phyloP scores from a whole-genome alignment of 768 basidiomycete species.

The Cantharellus cinnabarinus region DNA sequence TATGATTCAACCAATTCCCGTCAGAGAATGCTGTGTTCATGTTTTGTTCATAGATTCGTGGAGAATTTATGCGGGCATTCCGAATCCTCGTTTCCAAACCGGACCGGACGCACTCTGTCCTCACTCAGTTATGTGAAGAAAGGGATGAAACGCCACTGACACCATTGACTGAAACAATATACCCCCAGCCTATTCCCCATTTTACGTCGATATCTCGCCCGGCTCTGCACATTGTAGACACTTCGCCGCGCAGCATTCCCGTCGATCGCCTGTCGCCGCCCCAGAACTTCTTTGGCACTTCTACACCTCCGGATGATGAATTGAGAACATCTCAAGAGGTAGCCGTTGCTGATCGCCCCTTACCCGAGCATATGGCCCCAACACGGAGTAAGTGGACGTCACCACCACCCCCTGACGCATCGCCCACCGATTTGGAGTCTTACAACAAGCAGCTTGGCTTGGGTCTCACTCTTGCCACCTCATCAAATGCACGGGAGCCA shows the following conservation, averaged over 20 bases:
- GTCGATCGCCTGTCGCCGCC: slow-evolving; percentile 36
- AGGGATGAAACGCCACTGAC: slow-evolving; percentile 29
- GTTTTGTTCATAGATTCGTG: slow-evolving; percentile 50
- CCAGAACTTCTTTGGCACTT: slow-evolving; percentile 10
- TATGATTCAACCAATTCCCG: background rate
- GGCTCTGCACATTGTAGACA: slow-evolving; percentile 47
- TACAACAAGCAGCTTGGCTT: slow-evolving; percentile 51
- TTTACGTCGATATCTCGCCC: slow-evolving; percentile 35
- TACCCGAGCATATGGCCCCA: slow-evolving; percentile 61
- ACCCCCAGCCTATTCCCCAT: slow-evolving; percentile 15
- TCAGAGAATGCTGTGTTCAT: background rate
- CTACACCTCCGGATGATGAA: slow-evolving; percentile 7
- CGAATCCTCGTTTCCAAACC: slow-evolving; percentile 64
- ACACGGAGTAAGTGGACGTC: slow-evolving; percentile 68
- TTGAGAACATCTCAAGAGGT: slow-evolving; percentile 16
- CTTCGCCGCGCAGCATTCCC: slow-evolving; percentile 31
- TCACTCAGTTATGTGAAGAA: slow-evolving; percentile 85
- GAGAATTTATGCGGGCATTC: slow-evolving; percentile 93
- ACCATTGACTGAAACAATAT: slow-evolving; percentile 7
- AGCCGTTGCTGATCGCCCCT: slow-evolving; percentile 10
- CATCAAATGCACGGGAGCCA: slow-evolving; percentile 40
- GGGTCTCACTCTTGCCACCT: slow-evolving; percentile 24
- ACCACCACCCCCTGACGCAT: slow-evolving; percentile 59
- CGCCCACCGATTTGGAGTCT: slow-evolving; percentile 38
- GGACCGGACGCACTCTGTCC: slow-evolving; percentile 57